Conservation (phyloP, 257 asterid species). For the Solanum raphanifolium region DNA sequence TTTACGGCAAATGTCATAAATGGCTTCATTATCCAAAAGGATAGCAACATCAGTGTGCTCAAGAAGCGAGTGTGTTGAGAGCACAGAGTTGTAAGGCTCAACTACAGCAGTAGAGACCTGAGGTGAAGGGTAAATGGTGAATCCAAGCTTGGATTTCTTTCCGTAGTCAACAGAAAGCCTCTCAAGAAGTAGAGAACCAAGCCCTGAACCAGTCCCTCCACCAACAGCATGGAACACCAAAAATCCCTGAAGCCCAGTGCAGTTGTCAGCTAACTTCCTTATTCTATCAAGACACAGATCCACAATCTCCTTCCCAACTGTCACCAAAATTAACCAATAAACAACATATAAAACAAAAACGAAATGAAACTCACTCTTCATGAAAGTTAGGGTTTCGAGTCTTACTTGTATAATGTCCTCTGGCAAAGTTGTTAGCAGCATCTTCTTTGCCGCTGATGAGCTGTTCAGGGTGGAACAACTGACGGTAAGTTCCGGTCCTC, state of each 20-base stretch:
- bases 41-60: constrained; percentile 97
- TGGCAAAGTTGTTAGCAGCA: constrained; percentile 91
- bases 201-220: constrained; percentile 97
- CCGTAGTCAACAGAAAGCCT: constrained; percentile 93
- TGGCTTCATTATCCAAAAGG: constrained; percentile 87
- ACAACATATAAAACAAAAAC: not conserved
- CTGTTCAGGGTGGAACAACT: constrained; percentile 88
- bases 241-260: constrained; percentile 90
- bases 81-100: constrained; percentile 91
- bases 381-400: no score
- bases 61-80: constrained; percentile 81
- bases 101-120: constrained; percentile 97
- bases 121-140: constrained; percentile 89
- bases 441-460: constrained; percentile 94
- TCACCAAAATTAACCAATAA: not conserved
- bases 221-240: constrained; percentile 94
- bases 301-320: constrained; percentile 76
- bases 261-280: constrained; percentile 87
- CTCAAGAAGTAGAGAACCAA: constrained; percentile 79
- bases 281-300: constrained; percentile 89
- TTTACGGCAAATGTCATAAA: constrained; percentile 89
- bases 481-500: constrained; percentile 84
- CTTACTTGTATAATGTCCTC: constrained; percentile 82
- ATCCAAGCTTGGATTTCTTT: constrained; percentile 77
- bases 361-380: not conserved